Conservation (phyloP, 2,329 filamentous ascomycete genomes). For the Alternaria panax region DNA sequence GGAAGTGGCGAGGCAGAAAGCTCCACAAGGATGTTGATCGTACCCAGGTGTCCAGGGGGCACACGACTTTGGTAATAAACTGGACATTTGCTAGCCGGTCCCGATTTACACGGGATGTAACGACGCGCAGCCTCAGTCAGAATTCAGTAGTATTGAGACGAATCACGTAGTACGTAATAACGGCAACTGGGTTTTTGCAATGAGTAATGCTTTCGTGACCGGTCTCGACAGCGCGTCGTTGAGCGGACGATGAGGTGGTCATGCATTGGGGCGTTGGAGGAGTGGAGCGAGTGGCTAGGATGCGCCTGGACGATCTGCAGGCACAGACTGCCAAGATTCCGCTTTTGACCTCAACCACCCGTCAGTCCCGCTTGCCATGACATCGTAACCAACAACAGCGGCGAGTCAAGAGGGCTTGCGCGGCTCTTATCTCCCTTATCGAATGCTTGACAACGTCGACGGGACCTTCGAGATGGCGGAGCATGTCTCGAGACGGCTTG, state of each 20-base stretch:
- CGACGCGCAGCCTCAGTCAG: constrained; percentile 12
- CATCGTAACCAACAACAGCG: background rate
- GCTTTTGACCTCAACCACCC: constrained; percentile 24
- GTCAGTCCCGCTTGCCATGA: constrained; percentile 4
- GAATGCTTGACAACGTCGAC: background rate
- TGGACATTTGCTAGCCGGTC: constrained; percentile 20
- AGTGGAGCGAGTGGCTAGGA: constrained; percentile 28
- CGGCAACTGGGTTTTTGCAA: background rate
- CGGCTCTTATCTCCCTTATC: background rate
- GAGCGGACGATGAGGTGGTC: constrained; percentile 28
- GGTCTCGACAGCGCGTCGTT: constrained; percentile 24
- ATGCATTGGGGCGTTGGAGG: constrained; percentile 28
- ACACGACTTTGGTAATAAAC: constrained; percentile 23
- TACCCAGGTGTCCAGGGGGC: constrained; percentile 18
- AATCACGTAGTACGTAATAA: constrained; percentile 10
- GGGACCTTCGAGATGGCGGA: too few species aligned
- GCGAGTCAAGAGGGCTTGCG: background rate
- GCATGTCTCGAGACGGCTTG: background rate
- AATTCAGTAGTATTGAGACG: constrained; percentile 7
- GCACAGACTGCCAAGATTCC: constrained; percentile 30
- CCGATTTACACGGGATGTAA: constrained; percentile 17
- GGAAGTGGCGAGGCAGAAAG: constrained; percentile 12
- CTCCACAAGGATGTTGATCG: constrained; percentile 20
- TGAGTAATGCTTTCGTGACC: constrained; percentile 7
- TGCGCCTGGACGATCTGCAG: constrained; percentile 27